Base-by-base conservation (phyloP, 2,329 filamentous ascomycete species). In the Fusarium liriodendri region DNA sequence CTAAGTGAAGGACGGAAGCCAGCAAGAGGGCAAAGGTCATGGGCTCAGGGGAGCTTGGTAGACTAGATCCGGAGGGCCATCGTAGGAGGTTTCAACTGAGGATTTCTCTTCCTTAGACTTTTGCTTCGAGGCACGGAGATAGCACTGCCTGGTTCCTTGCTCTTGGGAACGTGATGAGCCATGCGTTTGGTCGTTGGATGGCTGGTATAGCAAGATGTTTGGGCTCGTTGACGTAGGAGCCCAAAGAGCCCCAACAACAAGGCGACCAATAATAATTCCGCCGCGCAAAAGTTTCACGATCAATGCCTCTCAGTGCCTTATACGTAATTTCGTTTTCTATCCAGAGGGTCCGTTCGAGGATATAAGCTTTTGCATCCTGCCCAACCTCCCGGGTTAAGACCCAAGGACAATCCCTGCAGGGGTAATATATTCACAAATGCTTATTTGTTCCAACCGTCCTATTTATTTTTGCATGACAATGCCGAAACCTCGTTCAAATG, bases 1-100 rank as follows among this genome's bases (percentile, higher is more conserved):
- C 27, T 27, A 4, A 4, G 5, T 2, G 1, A 0, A 25, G 13
- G 13, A 16, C 3, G 13, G 6, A 5, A 16, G 20, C n/a, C 14
- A 25, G 13, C 40, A 25, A 16, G 13, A 47, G 0, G 2, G 9
- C 22, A 27, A 3, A 27, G 14, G 7, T 4, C 45, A 27, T 27
- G 4, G 16, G 14, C 0, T 18, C 10, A 25, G 9, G 22, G 45
- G 22, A 27, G 14, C 8, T 27, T 18, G 2, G 14, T 27, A 50
- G 14, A 50, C 42, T 8, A 3, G 14, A 27, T 16, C 18, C 8
- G 22, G 14, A 27, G 14, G 14, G 8, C 8, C 18, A 5, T 18
- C 8, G 22, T 27, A 11, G 6, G 45, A 50, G 22, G 6, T 27
- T 50, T 50, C 4, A 5, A 8, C 13, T 25, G 14, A 10, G 8